Evolutionary conservation across 768 basidiomycete species (phyloP), one percentile per base, ranked within the genome.

Genomic region (Mycena filopes): DNA sequence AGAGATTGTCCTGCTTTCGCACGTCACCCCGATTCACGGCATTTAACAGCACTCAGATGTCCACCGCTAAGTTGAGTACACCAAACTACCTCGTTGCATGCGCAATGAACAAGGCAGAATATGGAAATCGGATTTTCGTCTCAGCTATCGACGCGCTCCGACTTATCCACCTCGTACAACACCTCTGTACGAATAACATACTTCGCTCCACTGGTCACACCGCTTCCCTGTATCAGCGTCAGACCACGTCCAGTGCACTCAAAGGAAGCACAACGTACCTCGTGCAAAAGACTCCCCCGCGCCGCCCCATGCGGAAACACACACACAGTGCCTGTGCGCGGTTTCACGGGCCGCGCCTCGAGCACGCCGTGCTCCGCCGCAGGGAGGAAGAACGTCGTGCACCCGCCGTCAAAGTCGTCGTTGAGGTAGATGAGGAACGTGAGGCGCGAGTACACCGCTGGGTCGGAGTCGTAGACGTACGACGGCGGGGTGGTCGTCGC

Each of bases 301-400:
- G 79, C 76, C 2, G 75, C 77, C 0, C 79, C 79, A 57, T 80
- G 79, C 64, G 82, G 84, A 74, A 87, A 87, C 42, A 85, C 80
- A 40, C 82, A 77, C 0, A 85, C 83, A 3, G 83, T 81, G 0
- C 86, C 86, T 3, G 79, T 77, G 16, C 82, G 71, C 0, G 86
- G 86, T 55, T 78, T 77, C 20, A 87, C 82, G 2, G 83, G 81
- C 23, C 80, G 78, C 20, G 86, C 83, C 58, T 85, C 79, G 45
- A 87, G 77, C 11, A 81, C 73, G 18, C 83, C 83, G 15, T 76
- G 76, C 1, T 73, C 70, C 1, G 76, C 67, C 0, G 82, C 82
- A 1, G 84, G 86, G 8, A 86, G 72, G 75, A 86, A 87, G 74
- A 86, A 87, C 3, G 86, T 87, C 7, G 86, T 87, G 63, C 80